Percentiles rank a stretch among this genome's conserved stretches.
Conservation (phyloP, 2,329 filamentous ascomycete genomes). For the Fusarium sp. region DNA sequence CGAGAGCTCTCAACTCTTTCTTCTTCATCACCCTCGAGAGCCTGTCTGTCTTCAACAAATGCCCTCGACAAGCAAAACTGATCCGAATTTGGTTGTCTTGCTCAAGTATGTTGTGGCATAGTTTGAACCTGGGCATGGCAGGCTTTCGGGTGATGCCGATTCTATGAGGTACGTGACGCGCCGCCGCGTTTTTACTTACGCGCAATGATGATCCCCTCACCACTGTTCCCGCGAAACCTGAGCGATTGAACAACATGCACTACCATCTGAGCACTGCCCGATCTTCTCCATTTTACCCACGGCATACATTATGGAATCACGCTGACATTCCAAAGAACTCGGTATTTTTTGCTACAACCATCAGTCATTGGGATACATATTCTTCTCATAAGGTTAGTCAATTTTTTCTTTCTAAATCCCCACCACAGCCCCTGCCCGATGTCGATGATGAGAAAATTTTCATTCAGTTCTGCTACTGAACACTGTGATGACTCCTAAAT, state of each 20-base stretch:
- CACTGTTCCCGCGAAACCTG: slow-evolving; percentile 72
- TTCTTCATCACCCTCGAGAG: slow-evolving; percentile 25
- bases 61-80: neutral
- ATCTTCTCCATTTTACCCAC: neutral
- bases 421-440: neutral
- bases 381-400: slow-evolving; percentile 22
- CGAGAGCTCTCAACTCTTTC: slow-evolving; percentile 16
- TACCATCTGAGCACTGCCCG: slow-evolving; percentile 71
- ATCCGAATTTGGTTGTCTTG: neutral
- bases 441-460: slow-evolving; percentile 73
- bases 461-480: slow-evolving; percentile 84
- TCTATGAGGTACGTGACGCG: slow-evolving; percentile 38
- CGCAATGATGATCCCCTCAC: slow-evolving; percentile 65
- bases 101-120: neutral
- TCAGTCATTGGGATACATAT: neutral
- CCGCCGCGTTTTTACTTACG: slow-evolving; percentile 13
- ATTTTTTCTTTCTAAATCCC: neutral
- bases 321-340: slow-evolving; percentile 12
- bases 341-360: neutral
- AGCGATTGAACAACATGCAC: slow-evolving; percentile 77
- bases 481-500: slow-evolving; percentile 70
- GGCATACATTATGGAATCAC: neutral
- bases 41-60: neutral
- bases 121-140: neutral
- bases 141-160: slow-evolving; percentile 5